Base-by-base conservation (phyloP, 805 yeast genomes). In the Candida qinlingensis region DNA sequence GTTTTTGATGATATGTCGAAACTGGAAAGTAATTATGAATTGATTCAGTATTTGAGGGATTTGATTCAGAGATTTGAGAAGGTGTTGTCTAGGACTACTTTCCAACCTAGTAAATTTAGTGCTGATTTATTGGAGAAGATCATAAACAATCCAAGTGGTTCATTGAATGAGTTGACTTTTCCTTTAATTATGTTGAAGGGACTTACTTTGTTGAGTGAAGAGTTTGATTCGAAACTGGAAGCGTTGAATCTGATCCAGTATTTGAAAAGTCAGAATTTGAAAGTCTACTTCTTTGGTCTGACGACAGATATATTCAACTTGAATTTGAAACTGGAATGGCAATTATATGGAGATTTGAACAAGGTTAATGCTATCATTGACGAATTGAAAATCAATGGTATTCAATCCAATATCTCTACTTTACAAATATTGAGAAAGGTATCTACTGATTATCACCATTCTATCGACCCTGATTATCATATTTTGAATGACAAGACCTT, bases 331-430 rank as follows among this genome's bases (percentile, higher is more conserved):
- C 55, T 71, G 7, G 50, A 63, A n/a, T 74, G 77, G 77, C 56
- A 65, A 29, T 55, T 55, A 41, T 71, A 62, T 55, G 63, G 67
- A 36, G 74, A 72, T 47, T 51, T 73, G 31, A 59, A 57, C 29
- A 57, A 62, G 5, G 63, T 71, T n/a, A 62, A 65, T 27, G 53
- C 56, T 11, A 50, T 69, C 13, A 57, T 69, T n/a, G 64, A 69
- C 13, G 77, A 73, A 48, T 62, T 73, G 58, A 65, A 63, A 12
- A 67, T 70, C 45, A 72, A 73, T 50, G 76, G 72, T 6, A 64
- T 73, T 9, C 61, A 62, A 34, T 68, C 72, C 4, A 62, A 67
- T 45, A 44, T 59, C 5, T 62, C 56, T 11, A 73, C 76, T 6
- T 55, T 62, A 8, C n/a, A 42, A 1, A 39, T 46, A 5, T 28